These are phyloP conservation scores for Serendipita vermifera DNA, from an alignment of 768 basidiomycete genomes.

Conservation along the genomic window DNA sequence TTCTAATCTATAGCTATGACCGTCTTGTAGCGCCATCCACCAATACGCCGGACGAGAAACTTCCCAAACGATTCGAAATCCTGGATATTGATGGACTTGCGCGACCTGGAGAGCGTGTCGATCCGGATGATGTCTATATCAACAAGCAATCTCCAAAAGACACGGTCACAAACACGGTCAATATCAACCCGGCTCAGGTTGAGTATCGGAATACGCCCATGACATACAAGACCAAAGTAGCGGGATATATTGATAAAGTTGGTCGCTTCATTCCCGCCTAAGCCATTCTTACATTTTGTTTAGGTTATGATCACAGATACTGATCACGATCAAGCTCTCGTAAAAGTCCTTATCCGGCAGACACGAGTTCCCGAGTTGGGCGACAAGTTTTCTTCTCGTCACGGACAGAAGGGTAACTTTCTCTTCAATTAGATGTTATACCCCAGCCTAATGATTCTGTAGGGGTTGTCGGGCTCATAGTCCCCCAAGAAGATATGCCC, in stretches of 20 bases:
- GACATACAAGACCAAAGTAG: constrained; percentile 85
- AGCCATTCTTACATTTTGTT: neutral
- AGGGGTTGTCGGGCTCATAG: constrained; percentile 86
- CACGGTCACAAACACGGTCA: constrained; percentile 82
- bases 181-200: constrained; percentile 57
- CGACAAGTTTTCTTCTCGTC: constrained; percentile 96
- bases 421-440: neutral
- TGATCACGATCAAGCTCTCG: constrained; percentile 88
- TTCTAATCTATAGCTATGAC: constrained; percentile 49
- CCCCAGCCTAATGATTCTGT: neutral
- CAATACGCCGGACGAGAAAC: constrained; percentile 70
- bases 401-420: constrained; percentile 86
- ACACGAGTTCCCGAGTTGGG: constrained; percentile 93
- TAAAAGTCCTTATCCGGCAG: constrained; percentile 95
- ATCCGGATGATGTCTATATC: constrained; percentile 86
- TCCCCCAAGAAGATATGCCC: constrained; percentile 98
- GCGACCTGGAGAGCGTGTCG: constrained; percentile 86
- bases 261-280: neutral
- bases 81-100: constrained; percentile 88
- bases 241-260: constrained; percentile 83
- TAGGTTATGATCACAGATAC: constrained; percentile 87
- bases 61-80: constrained; percentile 77
- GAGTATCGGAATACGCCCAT: constrained; percentile 89
- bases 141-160: constrained; percentile 95
- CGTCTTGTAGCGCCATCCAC: constrained; percentile 57